phyloP scores from a whole-genome alignment of 371 early-diverging fungal genomes.

The Syncephalastrum contaminatum region DNA sequence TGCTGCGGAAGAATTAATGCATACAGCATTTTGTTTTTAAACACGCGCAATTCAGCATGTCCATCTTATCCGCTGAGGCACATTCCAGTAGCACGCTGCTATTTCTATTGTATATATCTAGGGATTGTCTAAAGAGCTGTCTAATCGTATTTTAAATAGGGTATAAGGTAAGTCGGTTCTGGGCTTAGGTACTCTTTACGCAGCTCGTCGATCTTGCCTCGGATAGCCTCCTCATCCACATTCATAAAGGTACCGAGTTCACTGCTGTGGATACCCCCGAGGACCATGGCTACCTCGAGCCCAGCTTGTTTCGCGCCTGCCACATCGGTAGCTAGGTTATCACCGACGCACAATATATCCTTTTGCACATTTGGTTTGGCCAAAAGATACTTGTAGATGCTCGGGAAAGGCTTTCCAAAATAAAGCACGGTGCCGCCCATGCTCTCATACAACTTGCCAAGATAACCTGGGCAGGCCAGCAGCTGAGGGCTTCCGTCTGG shows the following conservation, averaged over 20 bases:
- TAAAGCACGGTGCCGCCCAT: constrained; percentile 46
- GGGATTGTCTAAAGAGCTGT: too few species aligned
- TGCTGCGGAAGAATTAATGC: too few species aligned
- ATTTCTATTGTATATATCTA: too few species aligned
- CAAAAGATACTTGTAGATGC: constrained; percentile 37
- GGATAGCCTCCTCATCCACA: too few species aligned
- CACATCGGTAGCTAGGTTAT: constrained; percentile 44
- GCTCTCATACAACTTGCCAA: constrained; percentile 39
- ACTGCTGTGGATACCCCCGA: constrained; percentile 48
- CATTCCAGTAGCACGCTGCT: too few species aligned
- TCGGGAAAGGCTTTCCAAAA: constrained; percentile 45
- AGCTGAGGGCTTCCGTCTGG: constrained; percentile 24
- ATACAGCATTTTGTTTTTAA: too few species aligned
- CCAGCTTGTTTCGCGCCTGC: constrained; percentile 36
- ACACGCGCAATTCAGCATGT: too few species aligned
- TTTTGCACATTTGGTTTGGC: constrained; percentile 8
- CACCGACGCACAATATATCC: constrained; percentile 38
- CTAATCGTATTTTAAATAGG: too few species aligned
- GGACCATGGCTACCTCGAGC: constrained; percentile 43
- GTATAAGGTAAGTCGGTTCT: too few species aligned
- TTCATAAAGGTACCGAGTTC: neutral
- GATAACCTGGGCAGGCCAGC: constrained; percentile 38
- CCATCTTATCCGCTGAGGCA: too few species aligned
- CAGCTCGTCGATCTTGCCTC: too few species aligned
- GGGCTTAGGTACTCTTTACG: too few species aligned